Conservation (phyloP, 1,284 basidiomycete genomes). For the Fomitopsis betulina region DNA sequence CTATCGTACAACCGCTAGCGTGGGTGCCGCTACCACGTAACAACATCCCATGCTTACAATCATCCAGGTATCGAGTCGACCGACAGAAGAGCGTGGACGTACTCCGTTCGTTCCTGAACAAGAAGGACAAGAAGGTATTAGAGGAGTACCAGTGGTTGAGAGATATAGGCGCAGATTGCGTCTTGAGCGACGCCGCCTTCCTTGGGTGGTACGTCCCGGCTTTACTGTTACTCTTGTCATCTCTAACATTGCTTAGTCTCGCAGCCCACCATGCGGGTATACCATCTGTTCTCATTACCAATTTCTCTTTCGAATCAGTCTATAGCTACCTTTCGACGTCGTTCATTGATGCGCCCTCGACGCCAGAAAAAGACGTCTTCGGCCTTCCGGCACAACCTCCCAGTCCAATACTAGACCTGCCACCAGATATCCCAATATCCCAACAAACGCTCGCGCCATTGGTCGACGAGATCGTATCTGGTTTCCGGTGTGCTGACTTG, state of each 20-base stretch:
- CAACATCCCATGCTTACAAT: neutral
- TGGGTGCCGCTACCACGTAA: slow-evolving; percentile 35
- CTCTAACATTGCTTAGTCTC: slow-evolving; percentile 38
- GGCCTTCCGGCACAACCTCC: slow-evolving; percentile 8
- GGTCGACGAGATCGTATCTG: slow-evolving; percentile 54
- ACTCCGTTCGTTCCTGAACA: slow-evolving; percentile 50
- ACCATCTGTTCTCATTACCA: slow-evolving; percentile 69
- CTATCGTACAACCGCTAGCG: slow-evolving; percentile 71
- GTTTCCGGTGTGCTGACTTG: slow-evolving; percentile 71
- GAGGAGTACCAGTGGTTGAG: slow-evolving; percentile 58
- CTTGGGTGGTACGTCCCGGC: slow-evolving; percentile 57
- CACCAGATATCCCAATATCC: slow-evolving; percentile 51
- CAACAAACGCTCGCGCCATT: slow-evolving; percentile 47
- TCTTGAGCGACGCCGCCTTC: slow-evolving; percentile 75
- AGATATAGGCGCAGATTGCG: slow-evolving; percentile 48
- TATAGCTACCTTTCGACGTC: slow-evolving; percentile 57
- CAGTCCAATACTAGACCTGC: slow-evolving; percentile 8
- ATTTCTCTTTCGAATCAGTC: slow-evolving; percentile 80
- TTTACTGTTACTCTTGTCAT: too few species aligned
- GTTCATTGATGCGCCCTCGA: slow-evolving; percentile 13
- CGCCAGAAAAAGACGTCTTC: neutral
- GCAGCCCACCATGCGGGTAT: slow-evolving; percentile 61
- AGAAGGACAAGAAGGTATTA: slow-evolving; percentile 50
- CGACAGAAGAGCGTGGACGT: slow-evolving; percentile 62
- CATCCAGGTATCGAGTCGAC: slow-evolving; percentile 60